These are phyloP conservation scores for Diutina mesorugosa DNA, from an alignment of 1,139 yeast species.

Conservation along the genomic window DNA sequence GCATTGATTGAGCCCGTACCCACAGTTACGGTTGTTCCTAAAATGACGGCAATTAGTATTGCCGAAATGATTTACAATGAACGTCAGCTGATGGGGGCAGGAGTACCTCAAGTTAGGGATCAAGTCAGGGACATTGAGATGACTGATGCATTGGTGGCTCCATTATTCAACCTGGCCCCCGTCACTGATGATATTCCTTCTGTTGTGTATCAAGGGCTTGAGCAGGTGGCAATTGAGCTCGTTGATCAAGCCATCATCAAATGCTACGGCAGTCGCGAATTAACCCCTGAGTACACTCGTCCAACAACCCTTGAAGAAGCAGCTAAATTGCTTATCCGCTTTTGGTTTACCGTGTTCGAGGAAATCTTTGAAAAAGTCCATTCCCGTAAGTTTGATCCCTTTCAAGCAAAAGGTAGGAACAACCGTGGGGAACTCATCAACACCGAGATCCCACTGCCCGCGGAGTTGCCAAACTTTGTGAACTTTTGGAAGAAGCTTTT, in stretches of 20 bases:
- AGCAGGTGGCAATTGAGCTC: constrained; percentile 27
- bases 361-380: constrained; percentile 12
- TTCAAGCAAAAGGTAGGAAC: constrained; percentile 13
- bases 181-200: constrained; percentile 2
- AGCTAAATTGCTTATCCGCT: constrained; percentile 26
- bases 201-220: constrained; percentile 26
- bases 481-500: constrained; percentile 40
- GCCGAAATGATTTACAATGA: constrained; percentile 26
- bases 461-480: constrained; percentile 25
- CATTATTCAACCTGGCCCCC: background rate
- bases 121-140: constrained; percentile 3
- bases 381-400: constrained; percentile 19
- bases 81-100: constrained; percentile 11
- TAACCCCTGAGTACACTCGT: constrained; percentile 28
- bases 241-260: constrained; percentile 39
- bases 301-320: constrained; percentile 29
- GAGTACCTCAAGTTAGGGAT: background rate
- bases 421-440: constrained; percentile 14
- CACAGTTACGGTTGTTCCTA: constrained; percentile 51
- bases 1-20: constrained; percentile 57
- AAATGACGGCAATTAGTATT: constrained; percentile 50
- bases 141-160: background rate
- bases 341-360: constrained; percentile 48
- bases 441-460: background rate
- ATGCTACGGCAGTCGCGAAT: constrained; percentile 38